Evolutionary conservation across 192 early-diverging fungal genomes (phyloP).

Genomic region (Ramicandelaber brevisporus): DNA sequence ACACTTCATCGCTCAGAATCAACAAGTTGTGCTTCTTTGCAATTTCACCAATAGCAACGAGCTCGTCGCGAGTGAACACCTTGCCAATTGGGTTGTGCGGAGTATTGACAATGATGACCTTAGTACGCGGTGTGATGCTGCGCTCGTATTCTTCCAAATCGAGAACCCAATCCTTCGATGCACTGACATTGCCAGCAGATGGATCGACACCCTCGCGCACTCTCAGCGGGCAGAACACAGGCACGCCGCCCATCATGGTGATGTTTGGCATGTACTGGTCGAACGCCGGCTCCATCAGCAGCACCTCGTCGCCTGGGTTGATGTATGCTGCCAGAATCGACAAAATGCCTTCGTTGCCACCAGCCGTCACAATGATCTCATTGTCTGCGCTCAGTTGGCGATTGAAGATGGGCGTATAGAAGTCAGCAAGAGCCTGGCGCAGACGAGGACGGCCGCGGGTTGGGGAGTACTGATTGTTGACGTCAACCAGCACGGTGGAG

Average conservation of each 20-base stretch:
- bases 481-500: slow-evolving; percentile 26
- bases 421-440: slow-evolving; percentile 44
- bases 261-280: slow-evolving; percentile 80
- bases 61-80: slow-evolving; percentile 50
- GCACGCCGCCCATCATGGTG: slow-evolving; percentile 62
- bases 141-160: slow-evolving; percentile 54
- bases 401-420: slow-evolving; percentile 42
- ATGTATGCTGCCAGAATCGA: slow-evolving; percentile 63
- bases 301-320: slow-evolving; percentile 60
- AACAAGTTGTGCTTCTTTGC: slow-evolving; percentile 63
- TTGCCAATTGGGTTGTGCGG: slow-evolving; percentile 88
- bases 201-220: slow-evolving; percentile 17
- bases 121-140: slow-evolving; percentile 48
- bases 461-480: slow-evolving; percentile 71
- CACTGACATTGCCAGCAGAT: slow-evolving; percentile 20
- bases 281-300: slow-evolving; percentile 90
- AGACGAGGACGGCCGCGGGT: slow-evolving; percentile 34
- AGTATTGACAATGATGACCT: slow-evolving; percentile 82
- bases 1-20: slow-evolving; percentile 82
- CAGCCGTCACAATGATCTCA: slow-evolving; percentile 74
- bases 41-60: slow-evolving; percentile 43
- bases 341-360: slow-evolving; percentile 63
- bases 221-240: slow-evolving; percentile 62
- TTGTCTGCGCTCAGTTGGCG: slow-evolving; percentile 39
- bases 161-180: slow-evolving; percentile 65